Conservation (phyloP, 495 filamentous ascomycete species). For the Penicillium coprophilum region DNA sequence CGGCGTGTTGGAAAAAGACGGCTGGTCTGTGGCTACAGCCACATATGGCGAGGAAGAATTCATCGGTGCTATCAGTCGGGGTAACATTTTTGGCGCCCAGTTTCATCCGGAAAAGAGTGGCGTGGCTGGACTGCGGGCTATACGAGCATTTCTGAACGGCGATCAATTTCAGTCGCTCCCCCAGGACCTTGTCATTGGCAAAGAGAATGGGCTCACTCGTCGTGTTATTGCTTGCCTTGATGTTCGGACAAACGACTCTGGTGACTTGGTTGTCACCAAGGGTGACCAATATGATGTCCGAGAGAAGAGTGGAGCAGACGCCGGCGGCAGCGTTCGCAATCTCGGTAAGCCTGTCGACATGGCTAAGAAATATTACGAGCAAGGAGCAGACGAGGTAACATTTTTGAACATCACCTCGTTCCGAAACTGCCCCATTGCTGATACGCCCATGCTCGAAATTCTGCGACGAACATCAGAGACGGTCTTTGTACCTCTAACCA, state of each 20-base stretch:
- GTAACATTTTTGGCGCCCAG: slow-evolving; percentile 85
- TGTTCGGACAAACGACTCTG: slow-evolving; percentile 92
- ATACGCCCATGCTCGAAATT: slow-evolving; percentile 95
- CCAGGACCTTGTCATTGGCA: slow-evolving; percentile 21
- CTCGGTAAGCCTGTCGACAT: slow-evolving; percentile 95
- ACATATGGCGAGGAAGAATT: slow-evolving; percentile 88
- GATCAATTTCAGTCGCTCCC: slow-evolving; percentile 48
- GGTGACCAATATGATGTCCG: slow-evolving; percentile 99
- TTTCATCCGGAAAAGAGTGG: slow-evolving; percentile 99
- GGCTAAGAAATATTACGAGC: slow-evolving; percentile 90
- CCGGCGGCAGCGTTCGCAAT: slow-evolving; percentile 80
- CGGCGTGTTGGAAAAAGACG: slow-evolving; percentile 69
- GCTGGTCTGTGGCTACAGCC: slow-evolving; percentile 86
- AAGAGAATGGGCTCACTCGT: slow-evolving; percentile 71
- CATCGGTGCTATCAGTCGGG: slow-evolving; percentile 82
- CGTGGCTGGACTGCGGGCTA: slow-evolving; percentile 74
- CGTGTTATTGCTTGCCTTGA: slow-evolving; percentile 95
- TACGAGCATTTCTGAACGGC: slow-evolving; percentile 82
- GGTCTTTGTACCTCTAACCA: slow-evolving; percentile 95
- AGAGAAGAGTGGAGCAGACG: slow-evolving; percentile 64
- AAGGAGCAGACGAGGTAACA: slow-evolving; percentile 94
- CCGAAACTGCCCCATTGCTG: slow-evolving; percentile 86
- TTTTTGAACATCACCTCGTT: slow-evolving; percentile 99
- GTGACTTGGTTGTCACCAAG: slow-evolving; percentile 96
- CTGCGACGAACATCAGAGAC: slow-evolving; percentile 81